Evolutionary conservation across 331 rosid species (phyloP).

Genomic region (Spiraea crenata): DNA sequence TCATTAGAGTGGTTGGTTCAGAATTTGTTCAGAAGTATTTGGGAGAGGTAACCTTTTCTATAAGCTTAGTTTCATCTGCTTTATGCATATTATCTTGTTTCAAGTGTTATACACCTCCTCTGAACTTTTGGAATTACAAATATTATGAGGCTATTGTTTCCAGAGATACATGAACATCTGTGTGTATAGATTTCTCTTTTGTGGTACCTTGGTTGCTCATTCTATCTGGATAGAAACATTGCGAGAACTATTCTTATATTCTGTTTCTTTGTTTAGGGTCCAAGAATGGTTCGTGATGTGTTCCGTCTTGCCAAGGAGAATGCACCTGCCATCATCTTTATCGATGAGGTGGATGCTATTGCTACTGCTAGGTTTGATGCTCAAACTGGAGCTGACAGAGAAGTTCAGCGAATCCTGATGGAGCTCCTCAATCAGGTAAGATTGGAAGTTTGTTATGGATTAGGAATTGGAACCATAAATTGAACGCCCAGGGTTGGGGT

Average conservation of each 20-base stretch:
- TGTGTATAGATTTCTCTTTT: neutral
- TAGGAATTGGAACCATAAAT: neutral
- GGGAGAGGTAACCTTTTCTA: constrained; percentile 75
- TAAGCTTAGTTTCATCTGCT: neutral
- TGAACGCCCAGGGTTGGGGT: neutral
- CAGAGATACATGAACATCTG: neutral
- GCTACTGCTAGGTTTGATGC: constrained; percentile 99
- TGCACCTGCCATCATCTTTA: constrained; percentile 98
- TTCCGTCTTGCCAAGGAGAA: constrained; percentile 99
- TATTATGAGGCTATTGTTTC: neutral
- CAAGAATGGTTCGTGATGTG: constrained; percentile 98
- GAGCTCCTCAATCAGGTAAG: constrained; percentile 95
- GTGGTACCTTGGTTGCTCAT: constrained; percentile 2
- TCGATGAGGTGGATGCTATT: constrained; percentile 98
- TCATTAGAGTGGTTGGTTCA: constrained; percentile 98
- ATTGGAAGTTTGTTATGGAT: neutral
- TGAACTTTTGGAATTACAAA: neutral
- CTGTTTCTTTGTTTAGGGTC: constrained; percentile 52
- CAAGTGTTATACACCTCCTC: neutral
- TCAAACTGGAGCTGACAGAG: constrained; percentile 99
- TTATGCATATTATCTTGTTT: neutral
- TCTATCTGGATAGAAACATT: neutral
- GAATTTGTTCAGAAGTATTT: constrained; percentile 98
- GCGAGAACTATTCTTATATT: neutral
- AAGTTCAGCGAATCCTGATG: constrained; percentile 99